phyloP scores from a whole-genome alignment of 768 basidiomycete genomes.

The Leccinellum luteum region DNA sequence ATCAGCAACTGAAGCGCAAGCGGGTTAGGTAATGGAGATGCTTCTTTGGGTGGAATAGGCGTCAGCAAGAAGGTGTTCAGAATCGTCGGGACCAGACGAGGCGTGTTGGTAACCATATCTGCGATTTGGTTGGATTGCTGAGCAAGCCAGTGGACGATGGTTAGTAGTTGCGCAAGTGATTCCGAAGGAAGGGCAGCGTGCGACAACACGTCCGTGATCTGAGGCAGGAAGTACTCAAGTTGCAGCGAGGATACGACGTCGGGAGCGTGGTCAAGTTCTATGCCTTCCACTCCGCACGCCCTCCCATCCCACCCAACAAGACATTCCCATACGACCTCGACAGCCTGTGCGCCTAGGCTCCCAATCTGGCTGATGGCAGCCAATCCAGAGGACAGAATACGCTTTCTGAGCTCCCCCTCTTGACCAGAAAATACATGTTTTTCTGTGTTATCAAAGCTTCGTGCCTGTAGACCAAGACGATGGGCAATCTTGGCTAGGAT shows the following conservation, averaged over 20 bases:
- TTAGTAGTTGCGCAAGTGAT: conserved; percentile 55
- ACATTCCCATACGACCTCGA: conserved; percentile 74
- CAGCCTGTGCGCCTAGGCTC: conserved; percentile 61
- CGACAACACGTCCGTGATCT: conserved; percentile 40
- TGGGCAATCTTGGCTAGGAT: conserved; percentile 61
- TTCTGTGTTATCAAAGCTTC: background rate
- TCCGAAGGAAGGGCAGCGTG: conserved; percentile 45
- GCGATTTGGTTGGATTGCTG: conserved; percentile 56
- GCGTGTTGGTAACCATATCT: conserved; percentile 46
- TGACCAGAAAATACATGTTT: conserved; percentile 26
- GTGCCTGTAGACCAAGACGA: conserved; percentile 24
- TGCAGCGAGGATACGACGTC: conserved; percentile 19
- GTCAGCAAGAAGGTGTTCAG: conserved; percentile 58
- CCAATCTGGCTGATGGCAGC: conserved; percentile 66
- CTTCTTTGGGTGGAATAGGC: conserved; percentile 41
- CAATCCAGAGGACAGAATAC: conserved; percentile 63
- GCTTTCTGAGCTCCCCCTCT: conserved; percentile 48
- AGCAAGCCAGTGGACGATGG: conserved; percentile 58
- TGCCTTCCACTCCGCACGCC: conserved; percentile 32
- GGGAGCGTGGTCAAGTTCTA: conserved; percentile 39
- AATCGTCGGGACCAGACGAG: conserved; percentile 50
- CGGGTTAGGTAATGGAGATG: conserved; percentile 36
- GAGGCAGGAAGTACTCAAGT: conserved; percentile 49
- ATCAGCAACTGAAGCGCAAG: conserved; percentile 56
- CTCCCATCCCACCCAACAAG: conserved; percentile 60